Percentiles rank a stretch among this genome's conserved stretches.
Evolutionary conservation across 139 green algal species (phyloP).

Genomic region (Diplosphaera chodatii): DNA sequence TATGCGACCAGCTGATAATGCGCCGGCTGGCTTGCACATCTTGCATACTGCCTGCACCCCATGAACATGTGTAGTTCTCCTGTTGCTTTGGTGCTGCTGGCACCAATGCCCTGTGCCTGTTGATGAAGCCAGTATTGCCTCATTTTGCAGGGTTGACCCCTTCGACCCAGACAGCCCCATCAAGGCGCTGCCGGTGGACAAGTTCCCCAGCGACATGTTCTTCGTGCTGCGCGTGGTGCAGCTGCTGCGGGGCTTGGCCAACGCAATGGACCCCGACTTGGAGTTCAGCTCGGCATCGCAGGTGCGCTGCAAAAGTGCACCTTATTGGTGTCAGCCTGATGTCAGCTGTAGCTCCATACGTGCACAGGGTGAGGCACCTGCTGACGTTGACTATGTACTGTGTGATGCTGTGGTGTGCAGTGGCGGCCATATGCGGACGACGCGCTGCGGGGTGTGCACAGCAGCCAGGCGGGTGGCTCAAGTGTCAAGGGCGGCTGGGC

Average conservation of each 20-base stretch:
- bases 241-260: constrained; percentile 74
- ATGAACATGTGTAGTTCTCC: too few relatives aligned
- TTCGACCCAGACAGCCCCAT: constrained; percentile 79
- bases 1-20: too few relatives aligned
- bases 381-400: too few relatives aligned
- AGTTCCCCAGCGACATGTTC: constrained; percentile 93
- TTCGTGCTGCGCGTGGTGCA: constrained; percentile 90
- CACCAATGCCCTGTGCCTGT: background rate
- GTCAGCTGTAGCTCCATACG: too few relatives aligned
- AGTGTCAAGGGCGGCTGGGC: too few relatives aligned
- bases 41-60: too few relatives aligned
- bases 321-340: too few relatives aligned
- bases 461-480: too few relatives aligned
- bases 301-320: background rate
- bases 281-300: constrained; percentile 68
- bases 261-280: constrained; percentile 66
- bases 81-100: too few relatives aligned
- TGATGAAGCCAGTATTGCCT: too few relatives aligned
- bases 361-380: too few relatives aligned
- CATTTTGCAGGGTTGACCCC: constrained; percentile 66
- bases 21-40: too few relatives aligned
- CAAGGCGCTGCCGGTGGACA: constrained; percentile 70
- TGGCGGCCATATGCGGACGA: constrained; percentile 62
- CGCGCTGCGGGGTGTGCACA: constrained; percentile 27
- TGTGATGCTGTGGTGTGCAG: constrained; percentile 54